A percentile compares a stretch with the other conserved stretches of the same genome.
Conservation (phyloP, 441 rosid species). For the Populus hybrid region DNA sequence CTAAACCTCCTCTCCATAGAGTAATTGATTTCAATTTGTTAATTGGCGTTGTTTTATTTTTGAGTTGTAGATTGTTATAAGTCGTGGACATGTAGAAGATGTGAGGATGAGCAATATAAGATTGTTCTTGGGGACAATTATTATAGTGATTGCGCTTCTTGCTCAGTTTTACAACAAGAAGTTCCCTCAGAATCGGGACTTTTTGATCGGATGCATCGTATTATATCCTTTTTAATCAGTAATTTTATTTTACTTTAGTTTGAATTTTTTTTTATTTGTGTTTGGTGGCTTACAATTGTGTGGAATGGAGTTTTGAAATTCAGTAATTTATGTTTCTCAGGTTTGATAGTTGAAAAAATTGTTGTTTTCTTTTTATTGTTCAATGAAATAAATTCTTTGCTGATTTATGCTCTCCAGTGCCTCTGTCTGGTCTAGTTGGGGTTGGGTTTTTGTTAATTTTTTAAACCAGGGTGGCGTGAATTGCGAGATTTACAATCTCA, state of each 20-base stretch:
- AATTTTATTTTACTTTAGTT: too few species aligned
- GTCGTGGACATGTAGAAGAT: constrained; percentile 81
- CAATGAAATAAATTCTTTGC: not conserved
- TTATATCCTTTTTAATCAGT: too few species aligned
- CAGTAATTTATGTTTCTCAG: not conserved
- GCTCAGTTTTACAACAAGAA: too few species aligned
- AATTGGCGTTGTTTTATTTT: not conserved
- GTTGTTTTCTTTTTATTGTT: not conserved
- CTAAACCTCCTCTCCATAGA: constrained; percentile 3
- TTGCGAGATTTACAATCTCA: not conserved
- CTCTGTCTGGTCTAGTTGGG: not conserved
- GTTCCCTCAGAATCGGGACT: too few species aligned
- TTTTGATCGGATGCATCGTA: too few species aligned
- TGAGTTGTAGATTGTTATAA: constrained; percentile 53
- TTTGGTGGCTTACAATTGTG: not conserved
- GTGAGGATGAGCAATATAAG: constrained; percentile 93
- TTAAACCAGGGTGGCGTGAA: not conserved
- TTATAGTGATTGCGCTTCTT: too few species aligned
- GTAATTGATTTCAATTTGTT: not conserved
- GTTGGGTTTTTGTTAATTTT: not conserved
- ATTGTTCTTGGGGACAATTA: too few species aligned
- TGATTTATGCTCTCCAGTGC: not conserved
- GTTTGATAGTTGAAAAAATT: not conserved
- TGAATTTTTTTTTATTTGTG: too few species aligned
- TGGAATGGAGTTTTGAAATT: not conserved